Conservation (phyloP, 2,329 filamentous ascomycete genomes). For the Cladosporium sp. region DNA sequence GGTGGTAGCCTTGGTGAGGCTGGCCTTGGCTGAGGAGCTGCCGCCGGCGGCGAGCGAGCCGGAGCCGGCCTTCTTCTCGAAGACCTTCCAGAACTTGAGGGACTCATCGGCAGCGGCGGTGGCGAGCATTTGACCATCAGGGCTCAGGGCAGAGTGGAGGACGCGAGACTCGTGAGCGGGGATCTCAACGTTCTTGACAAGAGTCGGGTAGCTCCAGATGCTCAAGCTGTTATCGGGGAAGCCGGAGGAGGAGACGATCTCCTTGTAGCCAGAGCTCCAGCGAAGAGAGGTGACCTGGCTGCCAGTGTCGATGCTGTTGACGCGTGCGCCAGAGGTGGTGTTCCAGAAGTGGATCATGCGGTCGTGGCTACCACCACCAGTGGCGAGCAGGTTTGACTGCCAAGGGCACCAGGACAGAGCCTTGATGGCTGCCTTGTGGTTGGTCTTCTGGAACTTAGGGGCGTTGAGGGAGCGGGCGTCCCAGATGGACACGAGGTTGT, state of each 20-base stretch:
- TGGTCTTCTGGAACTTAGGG: constrained; percentile 99
- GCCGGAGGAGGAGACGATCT: constrained; percentile 94
- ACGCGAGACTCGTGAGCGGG: constrained; percentile 96
- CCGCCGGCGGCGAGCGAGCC: constrained; percentile 61
- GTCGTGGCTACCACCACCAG: constrained; percentile 92
- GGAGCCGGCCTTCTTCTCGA: constrained; percentile 91
- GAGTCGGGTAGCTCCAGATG: constrained; percentile 97
- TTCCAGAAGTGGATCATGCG: constrained; percentile 99
- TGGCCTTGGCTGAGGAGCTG: constrained; percentile 68
- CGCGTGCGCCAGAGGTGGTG: constrained; percentile 91
- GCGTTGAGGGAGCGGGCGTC: constrained; percentile 89
- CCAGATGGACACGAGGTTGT: constrained; percentile 99
- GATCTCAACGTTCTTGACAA: constrained; percentile 97
- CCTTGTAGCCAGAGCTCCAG: constrained; percentile 95
- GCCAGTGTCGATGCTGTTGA: constrained; percentile 98
- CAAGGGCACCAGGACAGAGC: constrained; percentile 98
- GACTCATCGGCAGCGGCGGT: constrained; percentile 95
- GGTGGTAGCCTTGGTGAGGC: constrained; percentile 92
- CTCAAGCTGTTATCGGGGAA: constrained; percentile 99
- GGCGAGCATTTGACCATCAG: constrained; percentile 95
- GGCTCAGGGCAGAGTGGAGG: constrained; percentile 92
- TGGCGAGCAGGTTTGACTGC: constrained; percentile 95
- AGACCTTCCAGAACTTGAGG: constrained; percentile 99
- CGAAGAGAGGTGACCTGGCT: constrained; percentile 94
- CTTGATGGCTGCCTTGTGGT: constrained; percentile 98